Percentiles rank a stretch among this genome's conserved stretches.
Evolutionary conservation across 306 rosid species (phyloP).

Genomic region (Malus sylvestris): DNA sequence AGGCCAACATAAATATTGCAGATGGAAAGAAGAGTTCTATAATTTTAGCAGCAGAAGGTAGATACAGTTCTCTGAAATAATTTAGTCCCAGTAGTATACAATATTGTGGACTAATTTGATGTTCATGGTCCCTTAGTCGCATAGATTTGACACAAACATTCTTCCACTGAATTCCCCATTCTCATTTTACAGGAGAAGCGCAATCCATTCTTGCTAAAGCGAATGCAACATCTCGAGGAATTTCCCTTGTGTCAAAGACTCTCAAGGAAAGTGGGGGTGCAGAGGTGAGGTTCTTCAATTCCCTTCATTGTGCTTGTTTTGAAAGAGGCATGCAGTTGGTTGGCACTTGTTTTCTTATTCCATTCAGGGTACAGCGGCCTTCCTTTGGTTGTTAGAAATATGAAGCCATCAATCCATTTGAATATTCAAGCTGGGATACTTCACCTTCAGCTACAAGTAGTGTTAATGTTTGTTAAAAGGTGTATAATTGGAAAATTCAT

Average conservation of each 20-base stretch:
- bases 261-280: constrained; percentile 75
- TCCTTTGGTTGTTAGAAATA: not conserved
- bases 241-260: constrained; percentile 55
- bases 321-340: not conserved
- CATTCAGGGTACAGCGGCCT: not conserved
- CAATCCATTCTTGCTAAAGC: constrained; percentile 92
- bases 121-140: constrained; percentile 15
- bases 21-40: constrained; percentile 87
- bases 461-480: not conserved
- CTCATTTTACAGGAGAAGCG: constrained; percentile 70
- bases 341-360: not conserved
- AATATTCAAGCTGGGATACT: not conserved
- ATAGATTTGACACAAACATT: not conserved
- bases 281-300: constrained; percentile 54
- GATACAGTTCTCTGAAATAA: constrained; percentile 2
- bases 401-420: not conserved
- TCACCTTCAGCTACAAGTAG: not conserved
- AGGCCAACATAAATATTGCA: constrained; percentile 78
- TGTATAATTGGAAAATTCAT: not conserved
- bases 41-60: constrained; percentile 87
- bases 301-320: not conserved
- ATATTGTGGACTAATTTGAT: constrained; percentile 1
- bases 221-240: constrained; percentile 83
- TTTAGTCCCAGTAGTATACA: constrained; percentile 5
- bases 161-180: constrained; percentile 11